Evolutionary conservation across 106 monocot species (phyloP), one percentile per base, ranked within the genome.

Genomic region (Dendrobium chrysotoxum): DNA sequence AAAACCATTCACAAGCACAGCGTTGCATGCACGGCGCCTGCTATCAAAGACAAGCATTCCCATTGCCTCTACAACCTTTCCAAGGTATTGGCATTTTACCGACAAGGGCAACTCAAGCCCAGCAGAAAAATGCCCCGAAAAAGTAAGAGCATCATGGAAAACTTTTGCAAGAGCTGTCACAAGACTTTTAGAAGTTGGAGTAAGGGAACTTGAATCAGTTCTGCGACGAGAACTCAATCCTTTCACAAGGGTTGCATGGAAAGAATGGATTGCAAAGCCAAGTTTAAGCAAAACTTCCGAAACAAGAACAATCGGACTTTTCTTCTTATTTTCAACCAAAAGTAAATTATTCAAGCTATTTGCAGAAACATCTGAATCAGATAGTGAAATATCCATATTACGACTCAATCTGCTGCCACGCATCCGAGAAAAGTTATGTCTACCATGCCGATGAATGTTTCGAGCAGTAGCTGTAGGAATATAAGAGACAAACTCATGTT

Each of bases 61-160:
- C 81, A 94, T 91, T 74, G 89, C 91, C 55, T 86, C 89, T 16
- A 90, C 88, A 75, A 94, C 85, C 81, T 85, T 94, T 64, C 94
- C 94, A 81, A 94, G 90, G 77, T 90, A 90, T 40, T 79, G 82
- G 75, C 93, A 93, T 79, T 91, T 93, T 53, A 89, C 89, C 78
- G 92, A 82, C 39, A 89, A 54, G 23, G 83, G 75, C 77, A 82
- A 82, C 71, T 91, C 90, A 80, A 87, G 78, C 28, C 83, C 89
- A 53, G 76, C 53, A 76, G 80, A 85, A 78, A 84, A 81, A 80
- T 88, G 78, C 7, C 90, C 90, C 3, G 86, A 80, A 78, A 82
- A 90, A 81, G 79, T 80, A 77, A 93, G 87, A 72, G 93, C 88
- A 81, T 85, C 85, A 77, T 82, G 85, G 72, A 90, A 93, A 78